Conservation (phyloP, 2,329 filamentous ascomycete genomes). For the Fonsecaea multimorphosa region DNA sequence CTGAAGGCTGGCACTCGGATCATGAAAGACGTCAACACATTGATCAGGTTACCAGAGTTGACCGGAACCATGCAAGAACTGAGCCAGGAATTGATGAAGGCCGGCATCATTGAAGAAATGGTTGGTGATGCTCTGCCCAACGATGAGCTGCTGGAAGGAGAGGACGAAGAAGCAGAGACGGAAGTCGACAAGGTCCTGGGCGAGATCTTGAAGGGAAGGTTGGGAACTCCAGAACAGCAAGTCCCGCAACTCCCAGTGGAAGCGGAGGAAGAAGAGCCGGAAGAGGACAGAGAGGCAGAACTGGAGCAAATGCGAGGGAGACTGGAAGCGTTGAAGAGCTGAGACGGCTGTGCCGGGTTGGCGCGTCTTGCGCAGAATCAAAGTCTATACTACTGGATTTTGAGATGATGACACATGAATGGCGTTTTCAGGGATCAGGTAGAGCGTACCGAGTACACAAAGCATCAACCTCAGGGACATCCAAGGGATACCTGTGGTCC, state of each 20-base stretch:
- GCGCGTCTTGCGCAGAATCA: background rate
- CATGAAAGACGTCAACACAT: conserved; percentile 93
- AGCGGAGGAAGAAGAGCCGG: conserved; percentile 74
- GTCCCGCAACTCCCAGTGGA: conserved; percentile 50
- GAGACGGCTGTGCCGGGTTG: conserved; percentile 38
- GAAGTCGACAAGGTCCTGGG: conserved; percentile 94
- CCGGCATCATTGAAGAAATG: conserved; percentile 98
- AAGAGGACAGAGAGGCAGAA: conserved; percentile 75
- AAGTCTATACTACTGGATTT: background rate
- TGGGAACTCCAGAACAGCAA: conserved; percentile 34
- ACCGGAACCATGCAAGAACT: conserved; percentile 89
- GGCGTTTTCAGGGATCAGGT: conserved; percentile 10
- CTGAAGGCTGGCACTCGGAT: conserved; percentile 86
- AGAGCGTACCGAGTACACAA: background rate
- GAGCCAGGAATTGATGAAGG: conserved; percentile 85
- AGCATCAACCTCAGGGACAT: background rate
- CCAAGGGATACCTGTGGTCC: too few relatives aligned
- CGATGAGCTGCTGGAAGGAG: conserved; percentile 70
- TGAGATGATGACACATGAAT: conserved; percentile 16
- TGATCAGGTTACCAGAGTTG: conserved; percentile 84
- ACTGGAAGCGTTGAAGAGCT: conserved; percentile 89
- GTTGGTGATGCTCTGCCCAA: conserved; percentile 82
- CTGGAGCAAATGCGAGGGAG: conserved; percentile 93
- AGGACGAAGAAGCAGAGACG: conserved; percentile 76
- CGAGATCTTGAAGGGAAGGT: conserved; percentile 82